Percentiles rank a stretch among this genome's conserved stretches.
Conservation (phyloP, 345 rosid genomes). For the Corymbia maculata region DNA sequence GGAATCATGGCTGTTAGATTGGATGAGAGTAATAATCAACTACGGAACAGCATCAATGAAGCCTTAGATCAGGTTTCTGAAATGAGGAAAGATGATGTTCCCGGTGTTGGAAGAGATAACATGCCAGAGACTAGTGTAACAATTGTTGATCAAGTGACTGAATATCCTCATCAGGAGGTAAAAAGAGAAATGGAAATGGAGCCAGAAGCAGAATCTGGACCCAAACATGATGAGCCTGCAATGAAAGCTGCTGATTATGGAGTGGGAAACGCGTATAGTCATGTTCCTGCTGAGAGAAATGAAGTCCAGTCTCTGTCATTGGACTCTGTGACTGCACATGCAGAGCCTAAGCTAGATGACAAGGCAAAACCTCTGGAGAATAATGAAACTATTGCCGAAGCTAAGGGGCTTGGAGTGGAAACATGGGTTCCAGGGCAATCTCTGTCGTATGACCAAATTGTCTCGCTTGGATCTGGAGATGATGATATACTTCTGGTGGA, state of each 20-base stretch:
- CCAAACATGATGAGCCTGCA: conserved; percentile 9
- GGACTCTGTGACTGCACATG: background rate
- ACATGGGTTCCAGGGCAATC: conserved; percentile 1
- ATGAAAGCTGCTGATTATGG: conserved; percentile 3
- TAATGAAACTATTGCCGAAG: background rate
- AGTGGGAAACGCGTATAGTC: conserved; percentile 12
- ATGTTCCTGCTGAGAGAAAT: background rate
- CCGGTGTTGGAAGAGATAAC: background rate
- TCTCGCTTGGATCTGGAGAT: conserved; percentile 23
- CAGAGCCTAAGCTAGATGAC: background rate
- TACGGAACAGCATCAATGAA: background rate
- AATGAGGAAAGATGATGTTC: background rate
- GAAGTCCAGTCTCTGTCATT: background rate
- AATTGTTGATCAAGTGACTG: background rate
- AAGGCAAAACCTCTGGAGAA: conserved; percentile 1
- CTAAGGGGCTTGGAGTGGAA: conserved; percentile 1
- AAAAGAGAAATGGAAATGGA: background rate
- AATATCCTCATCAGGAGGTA: background rate
- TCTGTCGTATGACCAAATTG: conserved; percentile 7
- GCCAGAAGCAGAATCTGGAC: conserved; percentile 15
- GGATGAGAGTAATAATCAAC: background rate
- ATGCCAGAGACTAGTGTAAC: background rate
- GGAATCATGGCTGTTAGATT: background rate
- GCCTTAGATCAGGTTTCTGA: background rate
- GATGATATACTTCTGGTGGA: conserved; percentile 12